Percentiles rank a stretch among this genome's conserved stretches.
Evolutionary conservation across 139 green algal species (phyloP).

Genomic region (Haematococcus lacustris): DNA sequence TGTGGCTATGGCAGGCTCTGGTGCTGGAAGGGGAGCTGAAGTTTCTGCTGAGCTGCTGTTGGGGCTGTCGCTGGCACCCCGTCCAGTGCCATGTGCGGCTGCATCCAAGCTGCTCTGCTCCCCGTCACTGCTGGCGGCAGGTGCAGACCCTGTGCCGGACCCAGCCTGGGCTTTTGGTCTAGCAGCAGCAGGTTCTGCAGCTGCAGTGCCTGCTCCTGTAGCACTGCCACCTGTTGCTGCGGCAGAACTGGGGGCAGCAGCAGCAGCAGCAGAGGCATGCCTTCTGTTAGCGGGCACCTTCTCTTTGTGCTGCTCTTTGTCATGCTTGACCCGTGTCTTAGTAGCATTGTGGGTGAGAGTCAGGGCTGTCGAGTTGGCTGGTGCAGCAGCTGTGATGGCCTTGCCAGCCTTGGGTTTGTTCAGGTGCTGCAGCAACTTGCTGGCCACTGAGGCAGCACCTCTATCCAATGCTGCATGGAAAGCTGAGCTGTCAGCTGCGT

Average conservation of each 20-base stretch:
- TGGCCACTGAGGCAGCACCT: slow-evolving; percentile 21
- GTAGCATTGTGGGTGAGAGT: neutral
- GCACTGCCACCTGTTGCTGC: neutral
- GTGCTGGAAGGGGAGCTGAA: neutral
- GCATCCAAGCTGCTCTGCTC: neutral
- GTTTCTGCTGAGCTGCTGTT: neutral
- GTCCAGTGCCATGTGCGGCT: neutral
- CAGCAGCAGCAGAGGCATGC: neutral
- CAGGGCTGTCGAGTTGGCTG: neutral
- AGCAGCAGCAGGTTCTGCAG: neutral
- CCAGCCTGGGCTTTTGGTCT: neutral
- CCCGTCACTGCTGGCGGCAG: neutral
- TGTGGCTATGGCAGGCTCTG: slow-evolving; percentile 18
- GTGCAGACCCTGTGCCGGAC: neutral
- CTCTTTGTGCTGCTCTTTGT: neutral
- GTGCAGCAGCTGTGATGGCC: neutral
- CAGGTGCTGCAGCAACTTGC: slow-evolving; percentile 28
- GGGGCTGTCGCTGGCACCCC: neutral
- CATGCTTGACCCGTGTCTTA: neutral
- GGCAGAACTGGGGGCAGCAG: neutral
- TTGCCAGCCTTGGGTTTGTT: slow-evolving; percentile 22
- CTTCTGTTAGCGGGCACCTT: neutral
- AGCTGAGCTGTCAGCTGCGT: slow-evolving; percentile 32
- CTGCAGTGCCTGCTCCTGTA: neutral
- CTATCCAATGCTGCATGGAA: slow-evolving; percentile 30